Evolutionary conservation across 1,139 yeast genomes (phyloP).

Genomic region (Scheffersomyces titani): DNA sequence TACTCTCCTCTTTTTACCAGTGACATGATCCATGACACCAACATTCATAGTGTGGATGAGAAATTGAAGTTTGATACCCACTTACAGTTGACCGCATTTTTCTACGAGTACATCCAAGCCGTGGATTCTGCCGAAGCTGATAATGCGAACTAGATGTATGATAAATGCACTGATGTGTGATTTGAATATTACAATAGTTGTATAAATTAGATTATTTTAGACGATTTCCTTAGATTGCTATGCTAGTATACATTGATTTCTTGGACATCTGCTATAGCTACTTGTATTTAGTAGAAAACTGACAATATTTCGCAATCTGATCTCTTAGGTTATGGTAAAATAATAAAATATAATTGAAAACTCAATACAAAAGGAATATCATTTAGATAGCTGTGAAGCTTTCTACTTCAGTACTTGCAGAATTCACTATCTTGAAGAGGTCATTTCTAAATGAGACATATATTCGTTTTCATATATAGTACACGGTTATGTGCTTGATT

Average conservation of each 20-base stretch:
- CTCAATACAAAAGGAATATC: too few species aligned
- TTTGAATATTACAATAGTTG: neutral
- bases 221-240: neutral
- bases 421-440: neutral
- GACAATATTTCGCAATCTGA: too few species aligned
- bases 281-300: too few species aligned
- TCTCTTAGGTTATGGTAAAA: too few species aligned
- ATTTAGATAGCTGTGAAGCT: neutral
- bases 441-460: neutral
- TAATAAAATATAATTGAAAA: too few species aligned
- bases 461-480: neutral
- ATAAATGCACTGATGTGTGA: neutral
- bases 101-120: slow-evolving; percentile 35
- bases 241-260: too few species aligned
- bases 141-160: neutral
- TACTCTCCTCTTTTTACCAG: slow-evolving; percentile 46
- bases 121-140: slow-evolving; percentile 17
- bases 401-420: neutral
- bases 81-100: slow-evolving; percentile 44
- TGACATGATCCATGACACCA: slow-evolving; percentile 18
- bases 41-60: slow-evolving; percentile 46
- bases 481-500: neutral
- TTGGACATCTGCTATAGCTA: too few species aligned
- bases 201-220: neutral
- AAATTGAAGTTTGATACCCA: slow-evolving; percentile 36